Base-by-base conservation (phyloP, 2,329 filamentous ascomycete species). In the Cladosporium halotolerans region DNA sequence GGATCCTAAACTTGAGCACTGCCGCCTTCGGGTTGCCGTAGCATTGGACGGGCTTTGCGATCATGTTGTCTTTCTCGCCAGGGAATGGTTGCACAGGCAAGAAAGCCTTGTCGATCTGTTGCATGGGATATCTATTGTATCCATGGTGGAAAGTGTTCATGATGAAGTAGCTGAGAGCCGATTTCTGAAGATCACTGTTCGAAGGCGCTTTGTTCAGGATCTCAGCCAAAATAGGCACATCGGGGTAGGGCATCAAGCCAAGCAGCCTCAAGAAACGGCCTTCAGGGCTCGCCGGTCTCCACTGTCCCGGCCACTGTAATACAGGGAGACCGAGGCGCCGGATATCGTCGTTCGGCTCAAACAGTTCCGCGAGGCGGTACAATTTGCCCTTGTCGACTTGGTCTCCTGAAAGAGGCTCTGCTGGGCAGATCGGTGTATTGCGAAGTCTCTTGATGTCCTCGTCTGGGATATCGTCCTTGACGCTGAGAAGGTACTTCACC, bases 401-500 rank as follows among this genome's bases (percentile, higher is more conserved):
- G 31, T 68, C 66, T n/a, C 52, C 80, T 68, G 41, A 65, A 62
- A 53, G 70, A 68, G 45, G 76, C 67, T 95, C 89, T 3, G 87
- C 87, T 9, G 89, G 89, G 63, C 91, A 92, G 41, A 97, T 89
- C 9, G 82, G 83, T 0, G 89, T 89, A 45, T 84, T 80, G 53
- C 80, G 85, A 19, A 99, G 77, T 63, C 86, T 88, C 59, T 82
- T 83, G 52, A 96, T 79, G 67, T 99, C 93, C 46, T 85, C 84
- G 9, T 73, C 70, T 0, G 93, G 93, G 55, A 99, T 96, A 61
- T 99, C 93, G 49, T 88, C 82, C 56, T 82, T 83, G 28, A 99
- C 93, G 8, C 91, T 95, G 9, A 92, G 83, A 41, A 99, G 80
- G 63, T 99, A 99, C 62, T 90, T 92, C 70, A 99, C 90, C 23